Evolutionary conservation across 169 alveolate genomes (phyloP), one percentile per base, ranked within the genome.

Genomic region (Cryptosporidium sp.): DNA sequence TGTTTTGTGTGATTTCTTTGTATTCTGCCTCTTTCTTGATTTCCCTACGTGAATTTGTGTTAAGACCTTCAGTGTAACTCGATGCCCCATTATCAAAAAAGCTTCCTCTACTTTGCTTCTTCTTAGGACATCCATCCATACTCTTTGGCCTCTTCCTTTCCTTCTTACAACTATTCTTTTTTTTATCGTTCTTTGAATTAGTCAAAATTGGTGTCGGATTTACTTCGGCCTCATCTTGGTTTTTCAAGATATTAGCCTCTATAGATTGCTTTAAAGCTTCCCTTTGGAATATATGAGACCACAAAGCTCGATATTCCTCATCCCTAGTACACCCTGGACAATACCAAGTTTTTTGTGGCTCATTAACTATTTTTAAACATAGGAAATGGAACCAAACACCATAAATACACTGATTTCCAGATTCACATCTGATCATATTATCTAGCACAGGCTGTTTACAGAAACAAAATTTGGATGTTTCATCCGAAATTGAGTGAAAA

Each of bases 281-380:
- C 52, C 73, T 75, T 26, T 37, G 59, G 35, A 59, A 59, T 59
- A 61, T 75, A 35, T 55, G 86, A 59, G 31, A 55, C 86, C 86
- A 75, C 33, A 75, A 59, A 75, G 86, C 67, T 39, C 86, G 86
- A 41, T 59, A 75, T 26, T 75, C 73, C 61, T 75, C 86, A 23
- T 61, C 43, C 21, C 59, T 75, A 59, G 62, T 35, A 59, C 86
- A 75, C 0, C 86, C 86, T 5, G 86, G 86, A 75, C 86, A 75
- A 26, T 59, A 75, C 86, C 86, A 75, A 26, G 86, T 61, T 37
- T 61, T 75, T 61, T 75, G 86, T 21, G 86, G 86, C n/a, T 75
- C 86, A 58, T 45, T 43, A 59, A 75, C 18, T 21, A 75, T 75
- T 26, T 75, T 75, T 29, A 75, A 14, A 75, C 86, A 75, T n/a